Conservation (phyloP, 2,329 filamentous ascomycete genomes). For the Cercospora sojina region DNA sequence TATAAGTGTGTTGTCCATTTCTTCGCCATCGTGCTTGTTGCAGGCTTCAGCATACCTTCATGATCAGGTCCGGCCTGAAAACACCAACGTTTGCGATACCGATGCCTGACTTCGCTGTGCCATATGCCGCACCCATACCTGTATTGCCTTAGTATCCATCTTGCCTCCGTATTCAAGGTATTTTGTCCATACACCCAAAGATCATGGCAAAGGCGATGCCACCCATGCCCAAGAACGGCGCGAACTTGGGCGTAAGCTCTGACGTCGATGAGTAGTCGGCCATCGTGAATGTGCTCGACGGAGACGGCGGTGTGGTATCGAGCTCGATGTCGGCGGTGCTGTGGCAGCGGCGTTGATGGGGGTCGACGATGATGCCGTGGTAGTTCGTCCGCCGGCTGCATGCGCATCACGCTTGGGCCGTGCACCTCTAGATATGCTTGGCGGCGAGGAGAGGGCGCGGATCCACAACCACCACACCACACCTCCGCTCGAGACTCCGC, state of each 20-base stretch:
- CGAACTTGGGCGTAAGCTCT: slow-evolving; percentile 72
- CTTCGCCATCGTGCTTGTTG: background rate
- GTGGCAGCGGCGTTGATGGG: slow-evolving; percentile 2
- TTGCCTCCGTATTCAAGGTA: background rate
- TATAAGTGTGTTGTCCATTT: slow-evolving; percentile 25
- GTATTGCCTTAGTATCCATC: slow-evolving; percentile 30
- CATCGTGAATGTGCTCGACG: slow-evolving; percentile 39
- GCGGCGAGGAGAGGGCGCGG: background rate
- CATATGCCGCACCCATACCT: slow-evolving; percentile 77
- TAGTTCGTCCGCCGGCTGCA: background rate
- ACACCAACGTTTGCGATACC: slow-evolving; percentile 83
- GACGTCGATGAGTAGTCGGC: slow-evolving; percentile 36
- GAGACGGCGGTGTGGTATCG: background rate
- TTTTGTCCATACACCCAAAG: slow-evolving; percentile 66
- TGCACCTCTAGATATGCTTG: background rate
- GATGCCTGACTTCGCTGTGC: slow-evolving; percentile 84
- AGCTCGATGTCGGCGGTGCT: slow-evolving; percentile 2
- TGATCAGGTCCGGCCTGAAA: slow-evolving; percentile 82
- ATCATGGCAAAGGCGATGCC: slow-evolving; percentile 81
- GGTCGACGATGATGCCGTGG: slow-evolving; percentile 6
- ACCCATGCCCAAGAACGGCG: slow-evolving; percentile 84
- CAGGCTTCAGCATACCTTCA: slow-evolving; percentile 64
- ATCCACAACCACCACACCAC: background rate
- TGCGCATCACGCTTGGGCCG: background rate
- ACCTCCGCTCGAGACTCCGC: background rate